Percentiles rank a stretch among this genome's conserved stretches.
Evolutionary conservation across 257 asterid species (phyloP).

Genomic region (Perilla frutescens): DNA sequence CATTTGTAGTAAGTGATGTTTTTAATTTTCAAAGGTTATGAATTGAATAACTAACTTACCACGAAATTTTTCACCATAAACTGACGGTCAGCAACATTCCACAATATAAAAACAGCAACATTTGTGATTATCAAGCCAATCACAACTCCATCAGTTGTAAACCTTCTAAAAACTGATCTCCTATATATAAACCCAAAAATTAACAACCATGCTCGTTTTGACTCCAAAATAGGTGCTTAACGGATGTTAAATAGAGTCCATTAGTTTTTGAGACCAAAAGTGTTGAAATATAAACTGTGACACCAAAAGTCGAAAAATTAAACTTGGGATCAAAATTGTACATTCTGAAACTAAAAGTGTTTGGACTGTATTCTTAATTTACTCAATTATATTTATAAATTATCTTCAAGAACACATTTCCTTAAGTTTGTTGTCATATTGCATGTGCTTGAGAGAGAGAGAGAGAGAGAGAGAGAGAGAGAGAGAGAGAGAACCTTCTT

Average conservation of each 20-base stretch:
- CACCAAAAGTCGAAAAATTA: too few relatives aligned
- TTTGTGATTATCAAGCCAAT: slow-evolving; percentile 67
- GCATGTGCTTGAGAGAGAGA: neutral
- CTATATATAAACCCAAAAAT: slow-evolving; percentile 44
- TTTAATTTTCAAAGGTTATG: slow-evolving; percentile 11
- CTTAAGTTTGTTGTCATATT: neutral
- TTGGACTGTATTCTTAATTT: too few relatives aligned
- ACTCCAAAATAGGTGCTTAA: too few relatives aligned
- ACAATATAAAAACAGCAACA: slow-evolving; percentile 71
- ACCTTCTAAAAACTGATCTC: slow-evolving; percentile 56
- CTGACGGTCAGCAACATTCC: slow-evolving; percentile 59
- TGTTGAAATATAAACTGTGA: too few relatives aligned
- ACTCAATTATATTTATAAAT: neutral
- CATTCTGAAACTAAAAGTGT: too few relatives aligned
- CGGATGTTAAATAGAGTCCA: too few relatives aligned
- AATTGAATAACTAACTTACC: slow-evolving; percentile 48
- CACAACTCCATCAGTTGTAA: slow-evolving; percentile 76
- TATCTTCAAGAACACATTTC: neutral
- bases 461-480: too few relatives aligned
- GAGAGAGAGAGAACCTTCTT: slow-evolving; percentile 32
- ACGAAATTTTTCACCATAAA: slow-evolving; percentile 83
- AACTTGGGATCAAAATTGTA: too few relatives aligned
- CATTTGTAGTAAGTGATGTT: neutral
- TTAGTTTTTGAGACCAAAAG: too few relatives aligned
- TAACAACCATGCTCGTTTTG: neutral